Evolutionary conservation across 768 basidiomycete species (phyloP), one percentile per base, ranked within the genome.

Genomic region (Chalciporus sphaerocephalus): DNA sequence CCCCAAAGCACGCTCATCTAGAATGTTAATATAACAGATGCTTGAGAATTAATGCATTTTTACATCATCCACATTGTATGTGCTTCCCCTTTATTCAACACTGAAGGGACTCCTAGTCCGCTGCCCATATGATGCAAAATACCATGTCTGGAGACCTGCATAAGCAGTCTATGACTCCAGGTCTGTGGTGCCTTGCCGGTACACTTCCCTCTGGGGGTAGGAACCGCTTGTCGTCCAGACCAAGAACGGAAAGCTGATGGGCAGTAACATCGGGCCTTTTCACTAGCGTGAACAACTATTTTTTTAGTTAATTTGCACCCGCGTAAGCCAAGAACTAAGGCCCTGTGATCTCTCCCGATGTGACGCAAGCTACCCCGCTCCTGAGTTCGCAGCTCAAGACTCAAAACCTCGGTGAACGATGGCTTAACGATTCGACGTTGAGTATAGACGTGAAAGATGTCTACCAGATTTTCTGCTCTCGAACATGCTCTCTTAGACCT

Each of bases 241-340:
- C 72, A 72, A 79, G 78, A 79, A 79, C 77, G 77, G 77, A 79
- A 75, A 79, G 72, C 78, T 79, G 77, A 79, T 64, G 66, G 64
- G 61, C 46, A 48, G 15, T 18, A 13, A n/a, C 30, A 32, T 5
- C 13, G 30, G 30, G n/a, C 13, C 13, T 27, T 11, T 27, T 27
- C 11, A n/a, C 27, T 32, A 32, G 30, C 5, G n/a, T 15, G 30
- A 2, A n/a, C 30, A n/a, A 15, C 4, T 32, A n/a, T 32, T 3
- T n/a, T 11, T 27, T 27, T 27, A 12, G 30, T n/a, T 32, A n/a
- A 5, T 12, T 3, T 12, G 27, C 6, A 12, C 27, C 11, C 9
- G 27, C 9, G 7, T 28, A 12, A 7, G 6, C 27, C 9, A 12
- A 12, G 10, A 7, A 28, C 27, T 28, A 12, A 28, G 27, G 11